phyloP scores from a whole-genome alignment of 2,329 filamentous ascomycete genomes.

The Diaporthe caulivora region DNA sequence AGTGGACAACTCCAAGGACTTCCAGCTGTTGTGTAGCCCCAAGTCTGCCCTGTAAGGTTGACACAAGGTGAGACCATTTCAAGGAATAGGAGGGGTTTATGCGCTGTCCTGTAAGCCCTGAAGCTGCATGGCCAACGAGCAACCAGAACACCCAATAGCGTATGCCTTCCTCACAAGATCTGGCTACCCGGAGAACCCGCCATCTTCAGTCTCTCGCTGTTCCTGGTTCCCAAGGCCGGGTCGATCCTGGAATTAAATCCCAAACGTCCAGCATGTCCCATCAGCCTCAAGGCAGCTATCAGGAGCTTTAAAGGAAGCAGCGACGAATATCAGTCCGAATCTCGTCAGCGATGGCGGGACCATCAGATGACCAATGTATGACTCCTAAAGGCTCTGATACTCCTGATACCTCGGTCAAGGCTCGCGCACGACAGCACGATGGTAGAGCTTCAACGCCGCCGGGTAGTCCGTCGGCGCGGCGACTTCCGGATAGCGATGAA shows the following conservation, averaged over 20 bases:
- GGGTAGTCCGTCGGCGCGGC: background rate
- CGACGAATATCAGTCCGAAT: background rate
- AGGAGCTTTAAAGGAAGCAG: background rate
- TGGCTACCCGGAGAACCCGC: no score
- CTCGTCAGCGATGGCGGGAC: background rate
- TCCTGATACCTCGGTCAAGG: background rate
- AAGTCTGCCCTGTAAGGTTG: background rate
- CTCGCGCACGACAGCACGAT: background rate
- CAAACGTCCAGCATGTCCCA: background rate
- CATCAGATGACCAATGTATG: background rate
- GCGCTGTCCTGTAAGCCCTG: constrained; percentile 13
- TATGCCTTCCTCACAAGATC: no score
- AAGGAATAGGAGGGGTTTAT: background rate
- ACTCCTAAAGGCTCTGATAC: background rate
- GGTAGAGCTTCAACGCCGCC: background rate
- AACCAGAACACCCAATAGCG: no score
- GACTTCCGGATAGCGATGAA: background rate
- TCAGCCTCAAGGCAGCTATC: no score
- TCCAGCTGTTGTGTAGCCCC: background rate
- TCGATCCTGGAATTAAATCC: background rate
- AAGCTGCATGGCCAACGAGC: background rate
- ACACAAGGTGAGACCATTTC: background rate
- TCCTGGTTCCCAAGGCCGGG: background rate
- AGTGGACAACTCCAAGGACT: background rate
- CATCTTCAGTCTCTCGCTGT: background rate